Evolutionary conservation across 1,139 yeast species (phyloP), one percentile per base, ranked within the genome.

Genomic region (Suhomyces choctaworum): DNA sequence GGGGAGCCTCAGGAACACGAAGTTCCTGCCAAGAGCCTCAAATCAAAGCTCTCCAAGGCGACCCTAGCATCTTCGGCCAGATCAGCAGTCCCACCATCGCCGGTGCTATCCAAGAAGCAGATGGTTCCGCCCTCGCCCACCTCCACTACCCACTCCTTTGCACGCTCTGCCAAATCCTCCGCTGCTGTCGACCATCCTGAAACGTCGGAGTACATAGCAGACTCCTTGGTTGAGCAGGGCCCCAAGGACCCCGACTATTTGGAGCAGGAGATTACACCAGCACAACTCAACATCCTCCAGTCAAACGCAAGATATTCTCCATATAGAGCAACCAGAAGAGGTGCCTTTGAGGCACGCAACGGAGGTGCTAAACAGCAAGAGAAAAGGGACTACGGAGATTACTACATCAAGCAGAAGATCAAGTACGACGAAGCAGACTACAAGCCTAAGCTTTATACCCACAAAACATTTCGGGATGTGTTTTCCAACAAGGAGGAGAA

Each of bases 381-480:
- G 8, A 32, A 37, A 17, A 32, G 27, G 16, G 22, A 22, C n/a
- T 47, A 46, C 16, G 52, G 54, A 32, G 70, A 66, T 19, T 68
- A 65, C 43, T 70, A 70, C 41, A 61, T 66, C 29, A 56, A 61
- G 25, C 73, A 68, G 39, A 61, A 69, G 46, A 53, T 58, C 31
- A 44, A 58, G 13, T 60, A 54, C 34, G 73, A 69, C 32, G 58
- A 53, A 13, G 65, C 73, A 0, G 53, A 50, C 10, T 52, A 46
- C 31, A 66, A 66, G 41, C 72, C 73, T 3, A 62, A 58, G 29
- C 40, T 59, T 40, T 70, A 68, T 48, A 63, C 73, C 2, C 74
- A 68, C 41, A 64, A 63, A 37, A 69, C 74, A 1, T 66, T 69
- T 42, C 46, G 54, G 22, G 71, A 68, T 6, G 72, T 70, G 5